Evolutionary conservation across 2,329 filamentous ascomycete genomes (phyloP).

Genomic region (Botrytis elliptica): DNA sequence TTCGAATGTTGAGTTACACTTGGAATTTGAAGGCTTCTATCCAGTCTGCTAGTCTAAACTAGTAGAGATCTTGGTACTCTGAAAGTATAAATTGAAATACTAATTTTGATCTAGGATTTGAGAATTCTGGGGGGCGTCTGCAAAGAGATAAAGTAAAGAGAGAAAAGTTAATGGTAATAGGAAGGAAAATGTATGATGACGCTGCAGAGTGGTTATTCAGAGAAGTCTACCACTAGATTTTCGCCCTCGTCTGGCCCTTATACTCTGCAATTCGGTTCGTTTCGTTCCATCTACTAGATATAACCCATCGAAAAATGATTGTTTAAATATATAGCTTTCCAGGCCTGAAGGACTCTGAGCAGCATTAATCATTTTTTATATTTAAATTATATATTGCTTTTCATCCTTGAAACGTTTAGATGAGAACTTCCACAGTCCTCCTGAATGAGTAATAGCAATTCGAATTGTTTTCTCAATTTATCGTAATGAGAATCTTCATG

Average conservation of each 20-base stretch:
- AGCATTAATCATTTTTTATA: not conserved
- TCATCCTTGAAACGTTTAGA: not conserved
- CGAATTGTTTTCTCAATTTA: not conserved
- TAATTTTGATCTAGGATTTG: conserved; percentile 2
- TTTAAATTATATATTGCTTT: not conserved
- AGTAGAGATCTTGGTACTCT: not conserved
- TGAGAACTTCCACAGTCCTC: not conserved
- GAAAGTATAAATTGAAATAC: not conserved
- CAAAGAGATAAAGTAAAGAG: not conserved
- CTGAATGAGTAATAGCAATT: not conserved
- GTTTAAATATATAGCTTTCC: not conserved
- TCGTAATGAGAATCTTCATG: not conserved
- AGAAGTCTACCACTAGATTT: conserved; percentile 15
- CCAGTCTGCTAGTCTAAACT: not conserved
- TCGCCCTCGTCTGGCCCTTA: not conserved
- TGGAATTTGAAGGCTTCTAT: not conserved
- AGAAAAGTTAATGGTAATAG: not conserved
- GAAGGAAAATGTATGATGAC: conserved; percentile 16
- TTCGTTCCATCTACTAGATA: not conserved
- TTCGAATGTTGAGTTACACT: not conserved
- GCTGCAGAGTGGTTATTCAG: conserved; percentile 17
- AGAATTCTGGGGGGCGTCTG: not conserved
- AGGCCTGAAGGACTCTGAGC: not conserved
- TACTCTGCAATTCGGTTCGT: no score
- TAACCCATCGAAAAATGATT: not conserved